phyloP scores from a whole-genome alignment of 2,329 filamentous ascomycete species.

The Clarireedia homoeocarpa region DNA sequence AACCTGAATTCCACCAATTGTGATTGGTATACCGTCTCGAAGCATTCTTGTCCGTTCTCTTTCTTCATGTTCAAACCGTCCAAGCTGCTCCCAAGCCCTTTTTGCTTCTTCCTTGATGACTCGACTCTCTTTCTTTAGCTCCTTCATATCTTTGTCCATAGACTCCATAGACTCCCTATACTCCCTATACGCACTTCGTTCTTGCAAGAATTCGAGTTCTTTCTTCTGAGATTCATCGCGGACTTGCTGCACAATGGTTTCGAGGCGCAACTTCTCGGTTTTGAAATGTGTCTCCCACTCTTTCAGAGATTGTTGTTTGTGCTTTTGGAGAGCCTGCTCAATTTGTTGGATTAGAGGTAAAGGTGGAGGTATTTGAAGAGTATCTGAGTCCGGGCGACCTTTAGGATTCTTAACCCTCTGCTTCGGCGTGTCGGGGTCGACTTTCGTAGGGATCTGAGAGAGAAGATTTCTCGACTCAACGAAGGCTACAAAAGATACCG shows the following conservation, averaged over 20 bases:
- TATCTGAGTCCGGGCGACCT: constrained; percentile 6
- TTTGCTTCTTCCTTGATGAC: constrained; percentile 63
- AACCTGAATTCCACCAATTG: constrained; percentile 90
- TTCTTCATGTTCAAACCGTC: constrained; percentile 86
- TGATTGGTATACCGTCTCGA: constrained; percentile 76
- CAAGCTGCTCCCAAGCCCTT: constrained; percentile 94
- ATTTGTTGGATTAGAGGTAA: constrained; percentile 7
- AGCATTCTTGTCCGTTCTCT: constrained; percentile 77
- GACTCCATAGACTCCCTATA: background rate
- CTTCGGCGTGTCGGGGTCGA: background rate
- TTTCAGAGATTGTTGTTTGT: constrained; percentile 7
- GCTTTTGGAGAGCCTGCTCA: constrained; percentile 8
- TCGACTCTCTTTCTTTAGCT: constrained; percentile 5
- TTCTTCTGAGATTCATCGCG: constrained; percentile 8
- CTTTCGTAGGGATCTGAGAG: constrained; percentile 2
- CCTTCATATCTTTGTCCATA: constrained; percentile 8
- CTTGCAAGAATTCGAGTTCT: constrained; percentile 5
- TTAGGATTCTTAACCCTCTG: background rate
- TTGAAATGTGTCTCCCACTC: constrained; percentile 8
- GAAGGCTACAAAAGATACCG: constrained; percentile 50
- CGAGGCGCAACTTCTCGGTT: constrained; percentile 5
- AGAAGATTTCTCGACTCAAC: constrained; percentile 37
- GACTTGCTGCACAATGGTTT: constrained; percentile 4
- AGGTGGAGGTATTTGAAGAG: constrained; percentile 7
- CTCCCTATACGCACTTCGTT: background rate